These are phyloP conservation scores for Madurella fahalii DNA, from an alignment of 2,329 filamentous ascomycete species.

Conservation along the genomic window DNA sequence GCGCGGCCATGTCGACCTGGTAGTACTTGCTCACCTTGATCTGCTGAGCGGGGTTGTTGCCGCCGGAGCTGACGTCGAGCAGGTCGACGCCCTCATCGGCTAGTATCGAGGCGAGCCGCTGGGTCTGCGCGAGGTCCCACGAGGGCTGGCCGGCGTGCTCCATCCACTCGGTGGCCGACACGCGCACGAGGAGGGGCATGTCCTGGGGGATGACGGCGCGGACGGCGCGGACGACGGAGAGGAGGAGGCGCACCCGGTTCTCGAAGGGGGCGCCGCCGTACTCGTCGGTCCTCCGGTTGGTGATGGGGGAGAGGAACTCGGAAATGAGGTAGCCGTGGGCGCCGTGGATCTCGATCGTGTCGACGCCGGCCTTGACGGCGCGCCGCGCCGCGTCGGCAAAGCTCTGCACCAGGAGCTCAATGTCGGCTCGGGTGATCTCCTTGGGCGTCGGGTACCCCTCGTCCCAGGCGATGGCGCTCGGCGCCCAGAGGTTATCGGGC, in stretches of 20 bases:
- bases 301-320: slow-evolving; percentile 59
- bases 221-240: slow-evolving; percentile 50
- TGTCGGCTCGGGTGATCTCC: slow-evolving; percentile 65
- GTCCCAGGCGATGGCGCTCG: slow-evolving; percentile 55
- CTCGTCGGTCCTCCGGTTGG: slow-evolving; percentile 58
- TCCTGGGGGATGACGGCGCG: slow-evolving; percentile 48
- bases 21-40: slow-evolving; percentile 61
- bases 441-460: slow-evolving; percentile 58
- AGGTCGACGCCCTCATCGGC: slow-evolving; percentile 73
- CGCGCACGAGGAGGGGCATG: slow-evolving; percentile 55
- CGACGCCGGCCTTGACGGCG: slow-evolving; percentile 66
- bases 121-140: slow-evolving; percentile 68
- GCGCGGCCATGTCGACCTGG: slow-evolving; percentile 69
- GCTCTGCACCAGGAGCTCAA: slow-evolving; percentile 58
- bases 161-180: slow-evolving; percentile 63
- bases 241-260: slow-evolving; percentile 60
- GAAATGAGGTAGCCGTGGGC: slow-evolving; percentile 65
- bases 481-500: slow-evolving; percentile 51
- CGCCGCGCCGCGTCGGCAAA: slow-evolving; percentile 57
- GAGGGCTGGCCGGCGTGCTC: slow-evolving; percentile 42
- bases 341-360: slow-evolving; percentile 66
- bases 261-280: slow-evolving; percentile 61
- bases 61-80: slow-evolving; percentile 76
- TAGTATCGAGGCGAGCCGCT: slow-evolving; percentile 64
- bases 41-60: slow-evolving; percentile 60